A percentile compares a stretch with the other conserved stretches of the same genome.
Conservation (phyloP, 495 filamentous ascomycete genomes). For the Usnea hakonensis region DNA sequence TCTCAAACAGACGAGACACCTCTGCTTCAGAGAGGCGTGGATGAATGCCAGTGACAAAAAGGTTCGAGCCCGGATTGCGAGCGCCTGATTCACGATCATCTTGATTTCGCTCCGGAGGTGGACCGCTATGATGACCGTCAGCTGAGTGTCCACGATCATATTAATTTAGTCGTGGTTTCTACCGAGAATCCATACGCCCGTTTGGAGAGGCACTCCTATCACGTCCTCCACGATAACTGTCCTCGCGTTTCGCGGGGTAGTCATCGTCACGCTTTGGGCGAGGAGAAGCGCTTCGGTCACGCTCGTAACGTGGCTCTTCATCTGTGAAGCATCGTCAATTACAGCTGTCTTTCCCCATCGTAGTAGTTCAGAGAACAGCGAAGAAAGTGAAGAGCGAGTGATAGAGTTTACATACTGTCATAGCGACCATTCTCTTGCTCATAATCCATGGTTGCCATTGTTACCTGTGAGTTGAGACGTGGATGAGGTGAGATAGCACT, state of each 20-base stretch:
- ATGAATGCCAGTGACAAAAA: constrained; percentile 98
- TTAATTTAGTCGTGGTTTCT: constrained; percentile 27
- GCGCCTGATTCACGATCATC: constrained; percentile 74
- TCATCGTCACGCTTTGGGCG: constrained; percentile 56
- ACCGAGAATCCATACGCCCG: constrained; percentile 65
- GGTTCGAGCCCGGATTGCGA: constrained; percentile 88
- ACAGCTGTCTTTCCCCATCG: not conserved
- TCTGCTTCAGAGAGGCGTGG: constrained; percentile 86
- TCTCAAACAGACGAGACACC: constrained; percentile 91
- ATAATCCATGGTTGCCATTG: constrained; percentile 63
- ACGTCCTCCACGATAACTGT: constrained; percentile 60
- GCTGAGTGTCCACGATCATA: constrained; percentile 14
- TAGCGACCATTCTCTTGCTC: constrained; percentile 80
- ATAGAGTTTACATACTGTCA: constrained; percentile 56
- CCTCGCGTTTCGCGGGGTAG: constrained; percentile 24
- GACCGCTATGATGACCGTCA: constrained; percentile 27
- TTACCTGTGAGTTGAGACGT: constrained; percentile 12
- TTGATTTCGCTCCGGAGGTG: constrained; percentile 41
- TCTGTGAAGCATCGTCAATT: constrained; percentile 20
- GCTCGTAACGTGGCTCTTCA: constrained; percentile 81
- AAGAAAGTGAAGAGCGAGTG: constrained; percentile 6
- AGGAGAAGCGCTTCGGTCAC: constrained; percentile 89
- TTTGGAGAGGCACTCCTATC: constrained; percentile 71
- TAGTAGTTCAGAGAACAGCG: not conserved
- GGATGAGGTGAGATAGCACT: not conserved